Base-by-base conservation (phyloP, 1,139 yeast genomes). In the Geotrichum candidum region DNA sequence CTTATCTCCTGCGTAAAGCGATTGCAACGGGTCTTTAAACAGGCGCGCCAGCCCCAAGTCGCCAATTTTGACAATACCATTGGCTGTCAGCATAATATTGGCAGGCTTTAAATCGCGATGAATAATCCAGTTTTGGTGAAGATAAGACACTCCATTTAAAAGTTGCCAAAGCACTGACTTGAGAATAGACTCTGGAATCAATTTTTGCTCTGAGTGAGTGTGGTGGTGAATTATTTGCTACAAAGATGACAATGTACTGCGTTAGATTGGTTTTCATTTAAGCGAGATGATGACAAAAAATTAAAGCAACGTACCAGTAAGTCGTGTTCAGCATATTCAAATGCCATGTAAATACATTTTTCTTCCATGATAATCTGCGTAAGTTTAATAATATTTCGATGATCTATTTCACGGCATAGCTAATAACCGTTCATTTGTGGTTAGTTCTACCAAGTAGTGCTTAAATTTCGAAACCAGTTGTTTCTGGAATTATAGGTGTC, bases 81-180 rank as follows among this genome's bases (percentile, higher is more conserved):
- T 84, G 11, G 86, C 82, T 0, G 97, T 85, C 1, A 94, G 96
- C 98, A 94, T 94, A 68, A 95, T 94, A 74, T 94, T 94, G 0
- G 99, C 99, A 0, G 99, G 99, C 72, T 94, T 94, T 67, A 94
- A 81, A 75, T 94, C 99, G 66, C 99, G 81, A 74, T 94, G 99
- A 59, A 95, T 79, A 1, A 95, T 86, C 98, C 98, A 94, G 74
- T 94, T 92, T 73, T 90, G 94, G 75, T 94, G 99, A 59, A 94
- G 76, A 71, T 87, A 94, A 0, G 92, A 84, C 1, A 94, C 95
- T 1, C 99, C 99, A 68, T 90, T 90, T 41, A 94, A 75, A 3
- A 95, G 86, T 74, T 94, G 99, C 91, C 96, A 91, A 72, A 90
- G 82, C 45, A 91, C 85, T 3, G 96, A 88, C 70, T 91, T 90